A percentile compares a stretch with the other conserved stretches of the same genome.
Conservation (phyloP, 192 early-diverging fungal species). For the Coemansia sp. region DNA sequence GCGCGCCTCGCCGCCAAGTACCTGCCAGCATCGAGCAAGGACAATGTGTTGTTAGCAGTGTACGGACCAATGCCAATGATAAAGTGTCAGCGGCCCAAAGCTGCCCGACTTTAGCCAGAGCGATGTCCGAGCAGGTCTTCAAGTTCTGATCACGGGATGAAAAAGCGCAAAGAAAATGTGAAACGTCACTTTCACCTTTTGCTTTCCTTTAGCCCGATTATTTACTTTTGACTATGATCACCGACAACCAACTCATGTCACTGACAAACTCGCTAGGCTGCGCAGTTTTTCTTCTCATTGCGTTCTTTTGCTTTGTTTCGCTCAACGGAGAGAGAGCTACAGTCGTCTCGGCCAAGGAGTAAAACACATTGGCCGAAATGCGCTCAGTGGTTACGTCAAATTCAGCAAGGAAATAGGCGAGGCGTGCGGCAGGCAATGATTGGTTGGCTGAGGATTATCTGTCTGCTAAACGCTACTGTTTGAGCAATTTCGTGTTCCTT, state of each 20-base stretch:
- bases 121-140: too few relatives aligned
- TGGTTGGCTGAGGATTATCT: conserved; percentile 3
- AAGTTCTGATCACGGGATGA: not conserved
- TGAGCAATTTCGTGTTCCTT: not conserved
- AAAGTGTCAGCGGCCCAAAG: conserved; percentile 76
- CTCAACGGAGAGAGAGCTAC: conserved; percentile 23
- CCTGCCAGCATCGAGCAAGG: conserved; percentile 66
- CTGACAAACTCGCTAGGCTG: conserved; percentile 45
- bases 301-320: conserved; percentile 40
- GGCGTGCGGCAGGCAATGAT: conserved; percentile 24
- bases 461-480: not conserved
- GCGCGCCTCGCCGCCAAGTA: conserved; percentile 79
- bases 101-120: conserved; percentile 81
- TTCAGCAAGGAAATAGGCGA: not conserved
- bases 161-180: not conserved
- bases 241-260: conserved; percentile 45
- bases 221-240: conserved; percentile 23
- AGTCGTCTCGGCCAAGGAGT: not conserved
- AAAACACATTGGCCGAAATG: not conserved
- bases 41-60: conserved; percentile 59
- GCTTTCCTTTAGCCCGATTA: not conserved
- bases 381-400: not conserved
- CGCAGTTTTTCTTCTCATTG: conserved; percentile 42
- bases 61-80: conserved; percentile 76
- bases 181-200: not conserved